Evolutionary conservation across 768 basidiomycete species (phyloP).

Genomic region (Melanogaster broomeanus): DNA sequence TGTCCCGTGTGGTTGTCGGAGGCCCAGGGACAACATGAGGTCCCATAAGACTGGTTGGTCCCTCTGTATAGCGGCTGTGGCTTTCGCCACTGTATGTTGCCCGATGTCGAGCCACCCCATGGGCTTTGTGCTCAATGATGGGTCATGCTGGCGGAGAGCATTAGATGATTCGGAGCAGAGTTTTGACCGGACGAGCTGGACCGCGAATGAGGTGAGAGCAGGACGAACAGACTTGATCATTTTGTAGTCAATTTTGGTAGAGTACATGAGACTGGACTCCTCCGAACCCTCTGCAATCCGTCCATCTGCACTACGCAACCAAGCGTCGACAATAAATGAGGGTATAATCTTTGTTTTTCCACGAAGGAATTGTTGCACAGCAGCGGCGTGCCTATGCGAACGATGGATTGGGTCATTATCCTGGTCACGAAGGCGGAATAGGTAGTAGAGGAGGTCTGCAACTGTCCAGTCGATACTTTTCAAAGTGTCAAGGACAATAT

Average conservation of each 20-base stretch:
- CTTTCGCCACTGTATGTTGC: constrained; percentile 12
- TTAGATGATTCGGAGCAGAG: neutral
- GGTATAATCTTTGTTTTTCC: no score
- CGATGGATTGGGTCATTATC: no score
- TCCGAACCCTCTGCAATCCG: neutral
- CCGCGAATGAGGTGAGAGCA: constrained; percentile 33
- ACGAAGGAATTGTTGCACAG: no score
- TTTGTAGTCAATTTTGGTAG: constrained; percentile 7
- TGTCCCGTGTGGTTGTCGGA: neutral
- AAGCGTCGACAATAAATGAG: constrained; percentile 6
- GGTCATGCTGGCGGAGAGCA: neutral
- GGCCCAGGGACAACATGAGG: neutral
- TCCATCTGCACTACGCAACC: constrained; percentile 7
- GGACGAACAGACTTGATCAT: constrained; percentile 23
- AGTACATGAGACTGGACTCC: constrained; percentile 11
- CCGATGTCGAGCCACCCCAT: no score
- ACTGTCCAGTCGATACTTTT: neutral
- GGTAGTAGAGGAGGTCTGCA: constrained; percentile 8
- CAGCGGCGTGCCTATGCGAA: no score
- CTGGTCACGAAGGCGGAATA: constrained; percentile 3
- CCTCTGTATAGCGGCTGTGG: neutral
- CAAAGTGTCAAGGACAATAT: neutral
- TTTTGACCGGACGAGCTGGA: constrained; percentile 13
- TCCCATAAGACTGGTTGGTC: constrained; percentile 6
- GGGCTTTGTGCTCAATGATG: no score